Conservation (phyloP, 2,329 filamentous ascomycete species). For the Ophiocordyceps polyrhachis-furcata region DNA sequence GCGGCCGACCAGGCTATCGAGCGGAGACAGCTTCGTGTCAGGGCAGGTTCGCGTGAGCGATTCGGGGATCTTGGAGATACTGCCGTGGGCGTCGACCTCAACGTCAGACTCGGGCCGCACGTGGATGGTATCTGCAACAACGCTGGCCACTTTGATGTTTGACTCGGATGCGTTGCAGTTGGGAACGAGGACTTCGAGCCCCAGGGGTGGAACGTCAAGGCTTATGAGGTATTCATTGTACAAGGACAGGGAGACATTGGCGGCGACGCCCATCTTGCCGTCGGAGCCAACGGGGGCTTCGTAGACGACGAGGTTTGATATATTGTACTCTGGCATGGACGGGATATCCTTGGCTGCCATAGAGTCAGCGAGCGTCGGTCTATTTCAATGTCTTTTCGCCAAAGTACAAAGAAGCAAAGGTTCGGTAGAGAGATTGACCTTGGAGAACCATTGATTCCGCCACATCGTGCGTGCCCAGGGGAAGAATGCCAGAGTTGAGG, state of each 20-base stretch:
- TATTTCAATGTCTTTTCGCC: constrained; percentile 33
- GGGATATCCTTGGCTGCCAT: constrained; percentile 50
- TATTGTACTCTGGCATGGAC: constrained; percentile 60
- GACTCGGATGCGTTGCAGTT: constrained; percentile 57
- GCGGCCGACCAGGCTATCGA: constrained; percentile 62
- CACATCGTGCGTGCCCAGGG: constrained; percentile 58
- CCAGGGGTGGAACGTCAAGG: constrained; percentile 58
- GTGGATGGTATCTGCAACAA: constrained; percentile 45
- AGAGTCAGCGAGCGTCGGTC: constrained; percentile 11
- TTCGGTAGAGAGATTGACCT: constrained; percentile 57
- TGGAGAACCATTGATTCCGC: constrained; percentile 61
- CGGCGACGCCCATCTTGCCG: constrained; percentile 50
- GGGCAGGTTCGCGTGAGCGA: constrained; percentile 58
- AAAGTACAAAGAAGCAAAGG: constrained; percentile 41
- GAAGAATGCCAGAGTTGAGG: constrained; percentile 62
- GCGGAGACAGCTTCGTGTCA: constrained; percentile 55
- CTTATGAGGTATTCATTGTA: constrained; percentile 64
- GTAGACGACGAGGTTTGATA: constrained; percentile 61
- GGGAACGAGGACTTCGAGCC: constrained; percentile 69
- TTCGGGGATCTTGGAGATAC: constrained; percentile 56
- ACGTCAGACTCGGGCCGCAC: constrained; percentile 52
- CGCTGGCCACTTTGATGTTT: constrained; percentile 62
- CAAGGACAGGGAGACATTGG: constrained; percentile 55
- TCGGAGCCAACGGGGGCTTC: constrained; percentile 38
- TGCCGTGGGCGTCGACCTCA: constrained; percentile 48